Conservation (phyloP, 2,329 filamentous ascomycete genomes). For the Fusarium udum region DNA sequence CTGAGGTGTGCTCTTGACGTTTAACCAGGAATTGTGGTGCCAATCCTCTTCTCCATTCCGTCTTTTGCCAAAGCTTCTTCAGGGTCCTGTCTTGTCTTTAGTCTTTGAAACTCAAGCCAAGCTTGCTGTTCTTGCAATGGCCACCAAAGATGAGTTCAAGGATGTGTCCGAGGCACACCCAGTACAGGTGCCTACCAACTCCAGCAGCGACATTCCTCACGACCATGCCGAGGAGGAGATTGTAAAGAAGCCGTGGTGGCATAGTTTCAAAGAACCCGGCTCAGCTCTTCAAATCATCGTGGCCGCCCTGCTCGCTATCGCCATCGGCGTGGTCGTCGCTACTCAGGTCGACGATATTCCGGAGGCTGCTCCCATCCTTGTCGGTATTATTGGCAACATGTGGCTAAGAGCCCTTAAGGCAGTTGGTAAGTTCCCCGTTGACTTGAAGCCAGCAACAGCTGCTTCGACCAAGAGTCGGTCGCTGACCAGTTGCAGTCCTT, state of each 20-base stretch:
- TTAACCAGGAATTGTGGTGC: not conserved
- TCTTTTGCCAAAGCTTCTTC: not conserved
- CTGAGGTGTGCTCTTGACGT: not conserved
- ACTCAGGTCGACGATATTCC: constrained; percentile 55
- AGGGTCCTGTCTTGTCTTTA: constrained; percentile 1
- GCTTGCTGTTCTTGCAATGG: constrained; percentile 29
- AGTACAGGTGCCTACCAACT: constrained; percentile 33
- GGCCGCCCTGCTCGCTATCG: constrained; percentile 59
- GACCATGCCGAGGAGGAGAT: constrained; percentile 22
- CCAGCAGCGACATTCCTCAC: constrained; percentile 18
- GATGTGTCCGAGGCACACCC: constrained; percentile 20
- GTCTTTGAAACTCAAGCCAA: constrained; percentile 4
- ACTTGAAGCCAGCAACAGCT: not conserved
- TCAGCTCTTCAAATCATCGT: constrained; percentile 60
- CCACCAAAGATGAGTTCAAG: constrained; percentile 32
- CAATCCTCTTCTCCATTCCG: constrained; percentile 1
- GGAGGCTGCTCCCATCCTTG: constrained; percentile 51
- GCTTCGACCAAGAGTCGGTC: not conserved
- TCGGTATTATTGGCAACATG: constrained; percentile 59
- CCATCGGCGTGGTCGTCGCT: constrained; percentile 58
- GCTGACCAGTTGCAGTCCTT: constrained; percentile 50
- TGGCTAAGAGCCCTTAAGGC: constrained; percentile 61
- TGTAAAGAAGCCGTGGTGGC: constrained; percentile 48
- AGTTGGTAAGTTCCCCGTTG: constrained; percentile 50
- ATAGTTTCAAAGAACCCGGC: constrained; percentile 53